Percentiles rank a stretch among this genome's conserved stretches.
Conservation (phyloP, 1,139 yeast genomes). For the Geotrichum cucujoidarum region DNA sequence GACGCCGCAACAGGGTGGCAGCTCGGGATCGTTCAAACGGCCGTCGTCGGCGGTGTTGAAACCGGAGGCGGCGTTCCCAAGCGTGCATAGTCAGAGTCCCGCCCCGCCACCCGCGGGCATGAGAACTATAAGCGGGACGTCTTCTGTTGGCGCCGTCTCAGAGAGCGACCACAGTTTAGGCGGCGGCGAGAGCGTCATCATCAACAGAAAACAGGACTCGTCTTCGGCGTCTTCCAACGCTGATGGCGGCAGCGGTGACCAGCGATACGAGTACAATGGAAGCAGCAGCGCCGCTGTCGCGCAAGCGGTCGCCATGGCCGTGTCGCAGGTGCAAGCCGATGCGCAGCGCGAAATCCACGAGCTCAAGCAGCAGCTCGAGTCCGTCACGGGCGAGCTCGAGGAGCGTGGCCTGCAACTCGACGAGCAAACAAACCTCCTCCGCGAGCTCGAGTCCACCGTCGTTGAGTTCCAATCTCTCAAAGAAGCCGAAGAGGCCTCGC, state of each 20-base stretch:
- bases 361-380: constrained; percentile 23
- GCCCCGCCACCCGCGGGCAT: background rate
- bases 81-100: background rate
- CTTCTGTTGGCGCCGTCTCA: constrained; percentile 8
- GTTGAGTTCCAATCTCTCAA: constrained; percentile 30
- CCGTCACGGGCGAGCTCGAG: constrained; percentile 20
- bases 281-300: constrained; percentile 11
- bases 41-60: background rate
- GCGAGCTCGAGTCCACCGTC: constrained; percentile 32
- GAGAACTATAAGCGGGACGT: constrained; percentile 8
- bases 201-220: too few species aligned
- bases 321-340: constrained; percentile 14
- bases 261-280: background rate
- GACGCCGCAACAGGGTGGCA: background rate
- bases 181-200: constrained; percentile 14
- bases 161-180: too few species aligned
- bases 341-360: constrained; percentile 16
- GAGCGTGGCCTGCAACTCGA: constrained; percentile 29
- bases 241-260: background rate
- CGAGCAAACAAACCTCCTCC: constrained; percentile 30
- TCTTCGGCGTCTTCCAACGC: background rate
- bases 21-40: constrained; percentile 2
- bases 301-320: constrained; percentile 16
- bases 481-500: constrained; percentile 12
- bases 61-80: constrained; percentile 11